These are phyloP conservation scores for Cymbopogon citratus DNA, from an alignment of 176 grass and related monocot species.

Conservation along the genomic window DNA sequence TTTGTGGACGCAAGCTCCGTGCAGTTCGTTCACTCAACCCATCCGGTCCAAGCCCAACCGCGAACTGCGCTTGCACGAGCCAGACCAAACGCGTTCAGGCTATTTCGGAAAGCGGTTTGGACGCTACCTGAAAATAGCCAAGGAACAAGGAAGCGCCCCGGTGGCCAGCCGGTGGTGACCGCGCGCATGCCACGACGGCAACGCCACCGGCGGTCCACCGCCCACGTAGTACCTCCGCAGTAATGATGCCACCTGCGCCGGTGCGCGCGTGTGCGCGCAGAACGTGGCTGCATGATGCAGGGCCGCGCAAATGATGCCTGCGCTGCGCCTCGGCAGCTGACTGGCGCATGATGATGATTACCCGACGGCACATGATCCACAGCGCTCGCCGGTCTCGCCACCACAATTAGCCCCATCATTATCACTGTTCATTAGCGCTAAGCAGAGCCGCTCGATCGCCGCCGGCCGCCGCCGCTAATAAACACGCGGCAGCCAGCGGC, in stretches of 20 bases:
- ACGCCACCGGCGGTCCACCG: too few relatives aligned
- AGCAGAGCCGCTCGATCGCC: too few relatives aligned
- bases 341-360: too few relatives aligned
- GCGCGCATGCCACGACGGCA: not conserved
- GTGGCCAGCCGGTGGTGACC: too few relatives aligned
- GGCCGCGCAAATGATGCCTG: not conserved
- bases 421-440: not conserved
- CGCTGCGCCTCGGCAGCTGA: not conserved
- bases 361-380: constrained; percentile 14
- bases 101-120: not conserved
- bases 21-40: not conserved
- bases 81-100: not conserved
- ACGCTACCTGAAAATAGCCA: not conserved
- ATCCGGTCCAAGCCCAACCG: not conserved
- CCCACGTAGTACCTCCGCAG: not conserved
- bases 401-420: constrained; percentile 3
- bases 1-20: not conserved
- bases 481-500: not conserved
- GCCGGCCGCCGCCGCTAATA: too few relatives aligned
- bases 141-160: not conserved
- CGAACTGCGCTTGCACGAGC: not conserved
- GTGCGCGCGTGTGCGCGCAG: constrained; percentile 2
- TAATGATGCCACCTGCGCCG: constrained; percentile 10
- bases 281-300: constrained; percentile 35
- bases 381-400: not conserved